Base-by-base conservation (phyloP, 1,284 basidiomycete genomes). In the Marasmius fiardii region DNA sequence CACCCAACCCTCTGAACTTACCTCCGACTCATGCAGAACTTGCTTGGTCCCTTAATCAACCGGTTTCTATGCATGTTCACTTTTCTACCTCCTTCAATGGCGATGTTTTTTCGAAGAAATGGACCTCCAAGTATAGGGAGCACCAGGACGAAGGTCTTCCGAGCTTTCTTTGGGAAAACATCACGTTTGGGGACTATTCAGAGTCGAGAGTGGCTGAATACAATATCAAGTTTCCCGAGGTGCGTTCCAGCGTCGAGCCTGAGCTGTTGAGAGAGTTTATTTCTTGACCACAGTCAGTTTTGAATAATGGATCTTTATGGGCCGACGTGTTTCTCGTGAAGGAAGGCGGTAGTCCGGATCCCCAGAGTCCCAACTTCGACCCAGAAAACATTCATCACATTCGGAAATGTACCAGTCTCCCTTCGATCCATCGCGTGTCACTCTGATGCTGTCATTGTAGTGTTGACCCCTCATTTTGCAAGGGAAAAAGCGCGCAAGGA, bases 251-350 rank as follows among this genome's bases (percentile, higher is more conserved):
- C 43, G 16, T 28, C 12, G 24, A 31, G 16, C n/a, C 31, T 28
- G n/a, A n/a, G 43, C 16, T 26, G 18, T 11, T 52, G 14, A 24
- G 5, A 28, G n/a, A n/a, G 26, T 21, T 56, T 14, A 21, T 37
- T 49, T 54, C 5, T 51, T 51, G n/a, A 45, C 28, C 48, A 34
- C 58, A 94, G 88, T 78, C 75, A 45, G 95, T 96, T 4, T 76
- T 88, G 64, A 77, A 80, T 57, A 97, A 97, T 67, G 89, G 85
- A 12, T 85, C 87, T 5, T 69, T 93, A 51, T 97, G 89, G 87
- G 90, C 92, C 8, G 93, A 98, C 63, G 77, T 97, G 10, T 88
- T 92, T 65, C 74, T 98, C 7, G 80, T 88, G 3, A 86, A 82
- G 63, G 80, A 88, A 55, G 82, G 81, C 1, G 77, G 80, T 35